phyloP scores from a whole-genome alignment of 2,329 filamentous ascomycete genomes.

The Pseudonectria foliicola region DNA sequence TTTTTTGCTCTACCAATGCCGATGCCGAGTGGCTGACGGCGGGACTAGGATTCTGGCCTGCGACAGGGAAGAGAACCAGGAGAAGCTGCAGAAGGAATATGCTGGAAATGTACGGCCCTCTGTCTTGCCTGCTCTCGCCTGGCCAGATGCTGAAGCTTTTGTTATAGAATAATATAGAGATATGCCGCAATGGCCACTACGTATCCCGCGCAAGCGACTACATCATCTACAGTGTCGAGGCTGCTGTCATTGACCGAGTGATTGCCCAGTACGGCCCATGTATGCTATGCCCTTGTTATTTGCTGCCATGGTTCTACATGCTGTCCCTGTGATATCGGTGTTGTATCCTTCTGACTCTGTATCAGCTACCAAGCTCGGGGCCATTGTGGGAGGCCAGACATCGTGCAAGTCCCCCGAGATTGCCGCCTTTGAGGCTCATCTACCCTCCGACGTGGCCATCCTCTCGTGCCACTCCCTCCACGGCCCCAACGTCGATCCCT shows the following conservation, averaged over 20 bases:
- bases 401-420: constrained; percentile 98
- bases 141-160: constrained; percentile 41
- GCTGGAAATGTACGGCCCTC: constrained; percentile 65
- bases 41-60: constrained; percentile 79
- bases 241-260: constrained; percentile 78
- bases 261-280: constrained; percentile 88
- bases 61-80: constrained; percentile 84
- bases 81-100: constrained; percentile 74
- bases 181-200: constrained; percentile 88
- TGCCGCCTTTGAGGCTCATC: constrained; percentile 79
- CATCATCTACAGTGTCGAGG: constrained; percentile 98
- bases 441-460: constrained; percentile 84
- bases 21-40: constrained; percentile 23
- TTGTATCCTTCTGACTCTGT: neutral
- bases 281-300: constrained; percentile 37
- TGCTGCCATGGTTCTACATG: neutral
- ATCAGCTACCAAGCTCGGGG: constrained; percentile 84
- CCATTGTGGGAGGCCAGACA: constrained; percentile 94
- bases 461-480: constrained; percentile 95
- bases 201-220: constrained; percentile 96
- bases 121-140: constrained; percentile 15
- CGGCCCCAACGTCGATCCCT: constrained; percentile 81
- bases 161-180: constrained; percentile 68
- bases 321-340: neutral
- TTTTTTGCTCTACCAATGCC: neutral